A percentile compares a stretch with the other conserved stretches of the same genome.
These are phyloP conservation scores for Penicillium dipodomyicola DNA, from an alignment of 495 filamentous ascomycete genomes.

Conservation along the genomic window DNA sequence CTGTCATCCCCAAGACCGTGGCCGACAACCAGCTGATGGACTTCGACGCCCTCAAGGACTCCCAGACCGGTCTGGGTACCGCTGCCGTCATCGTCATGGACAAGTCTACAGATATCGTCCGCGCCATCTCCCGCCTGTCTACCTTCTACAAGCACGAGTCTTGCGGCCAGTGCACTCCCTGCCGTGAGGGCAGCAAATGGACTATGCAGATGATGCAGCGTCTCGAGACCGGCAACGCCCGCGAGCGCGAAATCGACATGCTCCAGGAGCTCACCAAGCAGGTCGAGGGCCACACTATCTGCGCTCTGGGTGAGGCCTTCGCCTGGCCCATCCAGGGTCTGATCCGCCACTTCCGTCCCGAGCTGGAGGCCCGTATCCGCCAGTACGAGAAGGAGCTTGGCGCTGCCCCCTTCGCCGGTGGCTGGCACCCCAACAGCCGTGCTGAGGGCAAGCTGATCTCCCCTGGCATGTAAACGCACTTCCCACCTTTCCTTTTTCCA, in stretches of 20 bases:
- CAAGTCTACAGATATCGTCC: slow-evolving; percentile 92
- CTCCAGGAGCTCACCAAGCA: slow-evolving; percentile 98
- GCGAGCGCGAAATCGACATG: slow-evolving; percentile 96
- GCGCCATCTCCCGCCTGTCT: slow-evolving; percentile 85
- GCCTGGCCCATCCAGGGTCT: slow-evolving; percentile 98
- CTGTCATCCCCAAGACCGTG: slow-evolving; percentile 80
- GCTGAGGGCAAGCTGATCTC: slow-evolving; percentile 80
- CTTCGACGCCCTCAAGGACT: slow-evolving; percentile 97
- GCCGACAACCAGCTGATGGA: slow-evolving; percentile 98
- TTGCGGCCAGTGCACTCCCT: slow-evolving; percentile 97
- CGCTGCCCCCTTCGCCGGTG: slow-evolving; percentile 75
- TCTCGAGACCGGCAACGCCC: slow-evolving; percentile 84
- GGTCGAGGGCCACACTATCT: slow-evolving; percentile 98
- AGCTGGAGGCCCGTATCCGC: slow-evolving; percentile 84
- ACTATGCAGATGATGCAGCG: slow-evolving; percentile 97
- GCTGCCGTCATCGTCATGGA: slow-evolving; percentile 99
- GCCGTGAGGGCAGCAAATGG: slow-evolving; percentile 96
- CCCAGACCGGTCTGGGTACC: slow-evolving; percentile 94
- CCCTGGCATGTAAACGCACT: slow-evolving; percentile 60
- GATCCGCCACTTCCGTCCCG: slow-evolving; percentile 95
- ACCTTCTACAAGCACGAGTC: slow-evolving; percentile 98
- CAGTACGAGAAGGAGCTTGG: slow-evolving; percentile 63
- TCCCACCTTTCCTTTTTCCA: slow-evolving; percentile 11
- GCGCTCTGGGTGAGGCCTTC: slow-evolving; percentile 95
- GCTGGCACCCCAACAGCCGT: slow-evolving; percentile 75